Evolutionary conservation across 306 rosid species (phyloP), one percentile per base, ranked within the genome.

Genomic region (Acacia confusa): DNA sequence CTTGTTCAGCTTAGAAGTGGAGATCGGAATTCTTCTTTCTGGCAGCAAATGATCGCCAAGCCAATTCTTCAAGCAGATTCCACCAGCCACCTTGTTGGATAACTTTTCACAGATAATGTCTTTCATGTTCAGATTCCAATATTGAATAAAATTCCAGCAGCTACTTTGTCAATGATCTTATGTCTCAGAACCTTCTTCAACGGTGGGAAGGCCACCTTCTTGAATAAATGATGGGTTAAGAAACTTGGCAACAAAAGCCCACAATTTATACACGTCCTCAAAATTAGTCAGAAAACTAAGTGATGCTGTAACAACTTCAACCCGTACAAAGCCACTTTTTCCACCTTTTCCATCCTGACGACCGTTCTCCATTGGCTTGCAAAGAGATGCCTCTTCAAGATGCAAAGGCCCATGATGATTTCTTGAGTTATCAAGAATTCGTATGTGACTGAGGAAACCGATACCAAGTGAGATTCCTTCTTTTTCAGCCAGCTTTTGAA

Each of bases 161-260:
- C 77, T 48, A 78, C 64, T 75, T 34, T 70, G 38, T 17, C 48
- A 2, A 20, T n/a, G 70, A 58, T 79, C 76, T 91, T 70, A 86
- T 34, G 90, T 82, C 92, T 90, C 97, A 13, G 86, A 74, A 47
- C 83, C 97, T 87, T 92, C 98, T 81, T 92, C 75, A 69, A 95
- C 97, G 27, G 94, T 89, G 40, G 92, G 88, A 82, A 92, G 97
- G 28, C 88, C 79, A 19, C 88, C 97, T 85, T 89, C 92, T 58
- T 81, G 82, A 70, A 89, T 84, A 81, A 91, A 91, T 67, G 84
- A 25, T 3, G 95, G 97, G 84, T 92, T 91, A 43, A 95, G 95
- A 87, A 95, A 95, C 85, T 92, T 95, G 0, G 94, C 95, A 28
- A 93, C 93, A 84, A 95, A 93, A 30, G 91, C 97, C 99, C 99